phyloP scores from a whole-genome alignment of 345 rosid species.

The Eucalyptus tenuipes region DNA sequence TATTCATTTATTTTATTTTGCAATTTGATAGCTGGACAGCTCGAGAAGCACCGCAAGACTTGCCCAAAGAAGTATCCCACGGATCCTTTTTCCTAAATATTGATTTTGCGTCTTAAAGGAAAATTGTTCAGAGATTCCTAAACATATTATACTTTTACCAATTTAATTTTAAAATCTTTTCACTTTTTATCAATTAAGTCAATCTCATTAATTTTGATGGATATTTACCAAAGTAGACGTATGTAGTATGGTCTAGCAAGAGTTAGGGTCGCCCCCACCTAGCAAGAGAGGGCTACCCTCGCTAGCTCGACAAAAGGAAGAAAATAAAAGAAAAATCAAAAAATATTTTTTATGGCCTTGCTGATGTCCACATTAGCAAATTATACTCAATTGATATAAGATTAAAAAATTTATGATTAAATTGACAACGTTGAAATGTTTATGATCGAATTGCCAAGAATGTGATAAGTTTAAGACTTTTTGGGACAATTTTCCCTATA shows the following conservation, averaged over 20 bases:
- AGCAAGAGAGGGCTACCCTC: no score
- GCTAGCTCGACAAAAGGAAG: no score
- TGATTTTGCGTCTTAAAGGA: fast-evolving
- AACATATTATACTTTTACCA: fast-evolving
- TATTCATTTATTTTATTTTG: no score
- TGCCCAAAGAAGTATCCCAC: fast-evolving
- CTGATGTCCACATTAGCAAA: no score
- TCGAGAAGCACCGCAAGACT: neutral
- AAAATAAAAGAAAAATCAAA: no score
- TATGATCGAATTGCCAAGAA: fast-evolving
- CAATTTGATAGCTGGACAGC: neutral
- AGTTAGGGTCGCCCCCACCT: fast-evolving
- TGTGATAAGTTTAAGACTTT: fast-evolving
- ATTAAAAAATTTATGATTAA: fast-evolving
- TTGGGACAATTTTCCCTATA: no score
- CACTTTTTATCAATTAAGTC: fast-evolving
- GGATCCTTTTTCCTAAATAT: neutral
- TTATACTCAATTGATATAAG: fast-evolving
- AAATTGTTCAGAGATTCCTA: fast-evolving
- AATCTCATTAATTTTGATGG: fast-evolving
- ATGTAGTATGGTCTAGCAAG: fast-evolving
- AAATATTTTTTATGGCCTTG: fast-evolving
- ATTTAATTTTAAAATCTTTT: fast-evolving
- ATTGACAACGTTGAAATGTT: fast-evolving
- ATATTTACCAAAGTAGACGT: fast-evolving